Evolutionary conservation across 495 filamentous ascomycete genomes (phyloP).

Genomic region (Xylaria acuta): DNA sequence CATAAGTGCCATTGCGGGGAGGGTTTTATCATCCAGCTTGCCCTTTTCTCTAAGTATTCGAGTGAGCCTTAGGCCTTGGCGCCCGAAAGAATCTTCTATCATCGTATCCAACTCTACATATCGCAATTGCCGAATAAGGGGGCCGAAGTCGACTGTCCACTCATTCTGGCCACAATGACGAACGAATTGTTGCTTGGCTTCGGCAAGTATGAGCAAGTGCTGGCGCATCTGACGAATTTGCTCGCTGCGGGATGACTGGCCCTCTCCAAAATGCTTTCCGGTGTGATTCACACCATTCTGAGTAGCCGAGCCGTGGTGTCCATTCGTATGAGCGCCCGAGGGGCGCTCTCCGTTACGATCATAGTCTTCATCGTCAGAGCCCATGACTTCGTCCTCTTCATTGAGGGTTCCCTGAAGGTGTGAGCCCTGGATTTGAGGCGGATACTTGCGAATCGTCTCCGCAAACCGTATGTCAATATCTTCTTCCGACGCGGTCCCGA

Average conservation of each 20-base stretch:
- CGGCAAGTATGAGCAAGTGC: slow-evolving; percentile 77
- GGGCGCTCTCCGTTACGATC: slow-evolving; percentile 37
- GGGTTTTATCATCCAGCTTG: slow-evolving; percentile 87
- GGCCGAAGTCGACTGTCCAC: slow-evolving; percentile 81
- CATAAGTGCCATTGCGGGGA: slow-evolving; percentile 75
- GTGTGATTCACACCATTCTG: slow-evolving; percentile 37
- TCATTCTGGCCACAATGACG: slow-evolving; percentile 67
- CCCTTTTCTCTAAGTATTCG: slow-evolving; percentile 84
- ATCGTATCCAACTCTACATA: slow-evolving; percentile 78
- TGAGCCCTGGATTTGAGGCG: slow-evolving; percentile 39
- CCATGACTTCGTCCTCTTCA: slow-evolving; percentile 51
- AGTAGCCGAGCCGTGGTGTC: slow-evolving; percentile 15
- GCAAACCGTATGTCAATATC: slow-evolving; percentile 50
- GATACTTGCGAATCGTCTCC: slow-evolving; percentile 47
- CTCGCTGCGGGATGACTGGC: slow-evolving; percentile 45
- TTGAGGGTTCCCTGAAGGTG: slow-evolving; percentile 35
- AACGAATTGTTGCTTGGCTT: slow-evolving; percentile 73
- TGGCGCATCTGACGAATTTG: slow-evolving; percentile 68
- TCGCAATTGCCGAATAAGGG: slow-evolving; percentile 69
- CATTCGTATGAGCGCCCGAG: slow-evolving; percentile 13
- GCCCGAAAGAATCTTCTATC: slow-evolving; percentile 76
- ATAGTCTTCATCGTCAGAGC: slow-evolving; percentile 52
- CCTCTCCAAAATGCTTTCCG: slow-evolving; percentile 43
- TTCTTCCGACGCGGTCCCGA: slow-evolving; percentile 50
- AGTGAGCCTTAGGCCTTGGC: slow-evolving; percentile 74